Evolutionary conservation across 2,329 filamentous ascomycete genomes (phyloP).

Genomic region (Escovopsis sp.): DNA sequence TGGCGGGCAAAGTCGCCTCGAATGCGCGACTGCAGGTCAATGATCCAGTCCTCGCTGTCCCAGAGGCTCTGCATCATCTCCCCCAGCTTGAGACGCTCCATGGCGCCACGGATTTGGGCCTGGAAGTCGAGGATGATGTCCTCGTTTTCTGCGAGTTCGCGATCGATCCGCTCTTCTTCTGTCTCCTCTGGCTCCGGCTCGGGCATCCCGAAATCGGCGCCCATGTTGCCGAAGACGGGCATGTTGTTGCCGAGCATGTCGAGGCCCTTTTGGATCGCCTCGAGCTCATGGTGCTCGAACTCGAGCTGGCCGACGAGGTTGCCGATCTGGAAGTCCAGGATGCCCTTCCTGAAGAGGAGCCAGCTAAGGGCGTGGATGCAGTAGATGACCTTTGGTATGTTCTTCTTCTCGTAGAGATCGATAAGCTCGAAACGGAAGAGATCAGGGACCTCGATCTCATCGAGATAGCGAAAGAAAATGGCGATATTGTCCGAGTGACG

Average conservation of each 20-base stretch:
- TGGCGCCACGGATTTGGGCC: conserved; percentile 67
- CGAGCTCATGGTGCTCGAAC: conserved; percentile 94
- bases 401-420: conserved; percentile 98
- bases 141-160: conserved; percentile 69
- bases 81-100: conserved; percentile 62
- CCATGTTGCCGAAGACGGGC: conserved; percentile 97
- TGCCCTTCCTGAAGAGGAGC: conserved; percentile 89
- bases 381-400: conserved; percentile 97
- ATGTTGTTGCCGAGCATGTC: conserved; percentile 91
- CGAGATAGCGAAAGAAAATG: conserved; percentile 85
- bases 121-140: conserved; percentile 63
- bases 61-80: conserved; percentile 78
- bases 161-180: conserved; percentile 74
- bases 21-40: conserved; percentile 74
- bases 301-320: conserved; percentile 93
- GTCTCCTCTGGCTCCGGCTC: conserved; percentile 62
- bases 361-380: conserved; percentile 95
- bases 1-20: conserved; percentile 80
- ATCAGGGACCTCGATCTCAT: conserved; percentile 83
- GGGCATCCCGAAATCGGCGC: conserved; percentile 73
- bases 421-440: conserved; percentile 95
- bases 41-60: conserved; percentile 63
- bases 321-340: conserved; percentile 89
- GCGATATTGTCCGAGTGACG: conserved; percentile 97
- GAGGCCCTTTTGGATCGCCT: conserved; percentile 90